Evolutionary conservation across 2,329 filamentous ascomycete genomes (phyloP).

Genomic region (Diaporthe sp.): DNA sequence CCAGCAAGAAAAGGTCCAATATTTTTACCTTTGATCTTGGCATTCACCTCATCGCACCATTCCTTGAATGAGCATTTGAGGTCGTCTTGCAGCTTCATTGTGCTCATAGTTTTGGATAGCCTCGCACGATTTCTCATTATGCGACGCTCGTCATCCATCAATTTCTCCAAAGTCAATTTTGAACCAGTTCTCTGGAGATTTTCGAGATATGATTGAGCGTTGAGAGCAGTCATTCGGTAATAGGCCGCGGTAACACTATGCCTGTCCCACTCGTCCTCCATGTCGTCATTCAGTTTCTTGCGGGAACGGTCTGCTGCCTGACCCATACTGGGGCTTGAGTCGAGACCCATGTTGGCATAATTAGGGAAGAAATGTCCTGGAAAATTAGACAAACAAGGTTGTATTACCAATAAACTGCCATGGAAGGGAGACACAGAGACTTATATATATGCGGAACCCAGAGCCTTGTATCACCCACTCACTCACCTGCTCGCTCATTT

Average conservation of each 20-base stretch:
- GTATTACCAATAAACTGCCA: background rate
- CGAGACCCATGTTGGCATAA: background rate
- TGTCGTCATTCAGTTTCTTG: background rate
- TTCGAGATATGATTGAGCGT: background rate
- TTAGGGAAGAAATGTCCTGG: no score
- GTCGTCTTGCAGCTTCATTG: background rate
- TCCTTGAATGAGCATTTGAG: background rate
- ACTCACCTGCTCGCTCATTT: background rate
- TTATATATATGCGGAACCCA: background rate
- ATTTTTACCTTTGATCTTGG: no score
- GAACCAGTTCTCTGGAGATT: background rate
- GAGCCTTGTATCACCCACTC: constrained; percentile 10
- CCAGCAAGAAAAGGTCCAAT: no score
- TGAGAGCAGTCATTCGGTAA: background rate
- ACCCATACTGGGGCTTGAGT: background rate
- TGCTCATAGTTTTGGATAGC: background rate
- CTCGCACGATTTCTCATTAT: background rate
- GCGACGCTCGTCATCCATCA: constrained; percentile 17
- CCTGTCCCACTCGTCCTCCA: background rate
- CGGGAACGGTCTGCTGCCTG: background rate
- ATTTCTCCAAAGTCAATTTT: background rate
- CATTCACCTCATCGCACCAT: background rate
- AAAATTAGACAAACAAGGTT: no score
- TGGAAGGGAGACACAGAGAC: background rate
- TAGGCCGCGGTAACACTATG: background rate